A percentile compares a stretch with the other conserved stretches of the same genome.
phyloP scores from a whole-genome alignment of 108 stramenopile species.

The Cyclotella sp. region DNA sequence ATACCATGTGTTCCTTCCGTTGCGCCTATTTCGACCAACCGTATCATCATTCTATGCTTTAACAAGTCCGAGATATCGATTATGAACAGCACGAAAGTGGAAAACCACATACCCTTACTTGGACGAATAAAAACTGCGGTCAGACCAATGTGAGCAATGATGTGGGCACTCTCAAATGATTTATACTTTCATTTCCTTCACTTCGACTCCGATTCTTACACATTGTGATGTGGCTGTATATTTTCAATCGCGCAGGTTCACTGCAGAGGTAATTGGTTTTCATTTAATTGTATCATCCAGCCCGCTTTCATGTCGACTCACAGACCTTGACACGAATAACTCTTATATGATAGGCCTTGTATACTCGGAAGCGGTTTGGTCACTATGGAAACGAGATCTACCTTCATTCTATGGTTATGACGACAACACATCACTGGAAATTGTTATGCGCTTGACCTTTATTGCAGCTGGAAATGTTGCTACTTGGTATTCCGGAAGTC shows the following conservation, averaged over 20 bases:
- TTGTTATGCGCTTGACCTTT: slow-evolving; percentile 21
- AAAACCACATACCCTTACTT: slow-evolving; percentile 1
- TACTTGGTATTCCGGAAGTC: slow-evolving; percentile 20
- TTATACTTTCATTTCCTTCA: too few relatives aligned
- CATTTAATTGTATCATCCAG: not conserved
- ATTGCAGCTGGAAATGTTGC: slow-evolving; percentile 25
- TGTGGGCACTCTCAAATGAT: not conserved
- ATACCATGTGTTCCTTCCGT: not conserved
- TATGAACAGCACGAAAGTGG: not conserved
- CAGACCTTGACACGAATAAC: not conserved
- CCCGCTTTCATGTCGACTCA: not conserved
- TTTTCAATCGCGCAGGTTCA: not conserved
- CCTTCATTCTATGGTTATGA: slow-evolving; percentile 15
- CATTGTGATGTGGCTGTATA: not conserved
- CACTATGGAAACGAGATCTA: slow-evolving; percentile 20
- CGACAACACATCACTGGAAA: slow-evolving; percentile 21
- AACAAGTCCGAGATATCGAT: slow-evolving; percentile 25
- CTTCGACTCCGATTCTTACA: not conserved
- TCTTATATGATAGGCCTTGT: slow-evolving; percentile 5
- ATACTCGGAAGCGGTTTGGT: slow-evolving; percentile 35
- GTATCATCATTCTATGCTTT: not conserved
- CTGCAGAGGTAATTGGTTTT: not conserved
- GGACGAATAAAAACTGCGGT: slow-evolving; percentile 17
- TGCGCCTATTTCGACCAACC: not conserved
- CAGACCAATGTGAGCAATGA: not conserved